phyloP scores from a whole-genome alignment of 345 rosid genomes.

The Pistacia integerrima region DNA sequence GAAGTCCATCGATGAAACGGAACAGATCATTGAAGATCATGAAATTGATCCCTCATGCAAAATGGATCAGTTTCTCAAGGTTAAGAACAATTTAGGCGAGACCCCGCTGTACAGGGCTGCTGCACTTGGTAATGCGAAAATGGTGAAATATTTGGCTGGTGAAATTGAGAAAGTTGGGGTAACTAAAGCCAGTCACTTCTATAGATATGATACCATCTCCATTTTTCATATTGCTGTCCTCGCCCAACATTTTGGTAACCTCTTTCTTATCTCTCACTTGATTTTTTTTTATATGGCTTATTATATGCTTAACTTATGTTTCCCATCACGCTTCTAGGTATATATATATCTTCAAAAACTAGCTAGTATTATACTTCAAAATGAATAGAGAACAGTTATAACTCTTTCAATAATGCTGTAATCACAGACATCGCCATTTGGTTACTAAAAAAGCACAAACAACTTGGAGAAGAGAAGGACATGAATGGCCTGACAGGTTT shows the following conservation, averaged over 20 bases:
- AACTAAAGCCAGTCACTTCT: not conserved
- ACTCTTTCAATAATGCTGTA: not conserved
- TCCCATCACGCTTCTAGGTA: too few species aligned
- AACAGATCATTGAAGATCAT: too few species aligned
- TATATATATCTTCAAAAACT: too few species aligned
- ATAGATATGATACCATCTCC: not conserved
- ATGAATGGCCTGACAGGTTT: not conserved
- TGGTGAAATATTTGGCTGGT: not conserved
- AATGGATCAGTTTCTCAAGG: not conserved
- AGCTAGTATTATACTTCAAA: too few species aligned
- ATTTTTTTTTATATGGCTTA: not conserved
- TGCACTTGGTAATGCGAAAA: not conserved
- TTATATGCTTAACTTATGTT: too few species aligned
- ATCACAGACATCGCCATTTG: not conserved
- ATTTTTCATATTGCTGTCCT: constrained; percentile 15
- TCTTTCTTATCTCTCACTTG: not conserved
- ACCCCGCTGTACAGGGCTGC: not conserved
- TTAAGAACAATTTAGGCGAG: not conserved
- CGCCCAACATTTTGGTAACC: not conserved
- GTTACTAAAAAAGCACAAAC: not conserved
- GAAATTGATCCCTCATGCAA: too few species aligned
- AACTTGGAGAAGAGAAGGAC: not conserved
- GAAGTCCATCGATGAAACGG: too few species aligned
- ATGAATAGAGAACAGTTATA: too few species aligned
- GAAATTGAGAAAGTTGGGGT: too few species aligned